These are phyloP conservation scores for Tricholoma matsutake DNA, from an alignment of 768 basidiomycete genomes.

Conservation along the genomic window DNA sequence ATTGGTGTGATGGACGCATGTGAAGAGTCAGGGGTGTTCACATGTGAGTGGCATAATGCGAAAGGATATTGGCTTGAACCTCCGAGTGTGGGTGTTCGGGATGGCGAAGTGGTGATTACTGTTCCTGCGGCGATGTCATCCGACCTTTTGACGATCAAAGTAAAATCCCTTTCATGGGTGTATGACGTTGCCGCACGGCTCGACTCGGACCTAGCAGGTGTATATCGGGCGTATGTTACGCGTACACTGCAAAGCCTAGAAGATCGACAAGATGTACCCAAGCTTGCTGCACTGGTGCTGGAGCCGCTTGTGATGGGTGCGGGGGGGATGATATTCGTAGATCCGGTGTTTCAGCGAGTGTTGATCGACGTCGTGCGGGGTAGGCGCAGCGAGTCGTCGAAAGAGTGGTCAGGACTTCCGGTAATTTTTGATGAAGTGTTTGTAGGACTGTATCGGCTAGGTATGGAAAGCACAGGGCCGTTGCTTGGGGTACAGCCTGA, in stretches of 20 bases:
- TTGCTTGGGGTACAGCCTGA: conserved; percentile 78
- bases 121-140: conserved; percentile 43
- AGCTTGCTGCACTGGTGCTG: conserved; percentile 74
- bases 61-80: conserved; percentile 94
- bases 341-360: conserved; percentile 92
- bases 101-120: conserved; percentile 53
- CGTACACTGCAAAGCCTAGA: conserved; percentile 46
- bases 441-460: conserved; percentile 86
- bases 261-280: conserved; percentile 21
- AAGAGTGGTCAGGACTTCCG: conserved; percentile 68
- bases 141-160: conserved; percentile 22
- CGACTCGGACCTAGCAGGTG: conserved; percentile 52
- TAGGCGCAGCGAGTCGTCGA: conserved; percentile 22
- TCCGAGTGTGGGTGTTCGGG: conserved; percentile 67
- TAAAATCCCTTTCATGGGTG: conserved; percentile 49
- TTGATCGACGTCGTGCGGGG: conserved; percentile 76
- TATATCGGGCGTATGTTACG: conserved; percentile 62
- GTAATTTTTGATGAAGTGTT: conserved; percentile 98
- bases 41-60: conserved; percentile 93
- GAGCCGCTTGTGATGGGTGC: conserved; percentile 95
- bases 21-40: conserved; percentile 79
- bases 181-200: conserved; percentile 73
- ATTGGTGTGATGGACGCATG: conserved; percentile 97
- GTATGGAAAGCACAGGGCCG: conserved; percentile 59
- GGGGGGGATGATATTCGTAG: conserved; percentile 96